Evolutionary conservation across 2,329 filamentous ascomycete species (phyloP), one percentile per base, ranked within the genome.

Genomic region (Scolecobasidium constrictum): DNA sequence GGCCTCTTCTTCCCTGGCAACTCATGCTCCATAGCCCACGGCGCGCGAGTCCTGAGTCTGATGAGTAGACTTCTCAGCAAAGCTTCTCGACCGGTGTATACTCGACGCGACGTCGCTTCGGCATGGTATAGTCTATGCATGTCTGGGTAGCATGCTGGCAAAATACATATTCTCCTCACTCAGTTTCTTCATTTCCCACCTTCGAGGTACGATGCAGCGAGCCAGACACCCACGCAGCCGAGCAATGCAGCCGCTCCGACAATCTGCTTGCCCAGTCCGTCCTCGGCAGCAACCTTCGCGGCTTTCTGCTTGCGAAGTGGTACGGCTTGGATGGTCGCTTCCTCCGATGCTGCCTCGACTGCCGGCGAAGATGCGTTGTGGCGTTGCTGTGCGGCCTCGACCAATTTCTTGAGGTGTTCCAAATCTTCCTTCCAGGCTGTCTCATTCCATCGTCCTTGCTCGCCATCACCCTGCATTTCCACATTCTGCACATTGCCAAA

Each of bases 401-500:
- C 71, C 51, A 80, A 65, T 41, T 62, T 65, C 35, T 70, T 83
- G 38, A 95, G 72, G n/a, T 80, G 76, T 23, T 83, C 65, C 47
- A 95, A 63, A 53, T 95, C 87, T 51, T 88, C 81, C 47, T 67
- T 66, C 61, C 75, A 67, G 17, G 61, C 56, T 13, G 62, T 64
- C 37, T 62, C 59, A 26, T 63, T 62, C 56, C 63, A 43, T n/a
- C n/a, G 9, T 56, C 59, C 13, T 53, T 56, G 39, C 66, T 73
- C 42, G 67, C 64, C 46, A 72, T 74, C 72, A n/a, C n/a, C n/a
- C 50, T 92, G 85, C 3, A 96, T 78, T 63, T 96, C 92, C 3
- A 98, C 88, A 52, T 90, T 94, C 60, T 98, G 92, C 12, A 96
- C 87, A 58, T 96, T 98, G 18, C 92, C 92, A 50, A 98, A 96